These are phyloP conservation scores for Trichothecium sympodiale DNA, from an alignment of 2,329 filamentous ascomycete species.

Conservation along the genomic window DNA sequence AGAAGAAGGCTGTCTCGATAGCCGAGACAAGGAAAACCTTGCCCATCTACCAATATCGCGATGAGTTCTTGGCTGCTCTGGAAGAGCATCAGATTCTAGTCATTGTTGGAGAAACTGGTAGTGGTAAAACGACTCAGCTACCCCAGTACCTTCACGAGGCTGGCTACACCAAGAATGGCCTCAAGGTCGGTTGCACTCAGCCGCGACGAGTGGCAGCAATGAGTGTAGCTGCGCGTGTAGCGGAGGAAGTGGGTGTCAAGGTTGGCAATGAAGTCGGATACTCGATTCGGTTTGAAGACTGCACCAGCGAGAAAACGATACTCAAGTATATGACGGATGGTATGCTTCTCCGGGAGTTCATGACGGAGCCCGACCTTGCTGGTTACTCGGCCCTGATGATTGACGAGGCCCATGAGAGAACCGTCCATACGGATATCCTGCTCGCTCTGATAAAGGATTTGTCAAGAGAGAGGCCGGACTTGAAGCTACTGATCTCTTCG, in stretches of 20 bases:
- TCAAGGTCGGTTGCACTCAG: slow-evolving; percentile 88
- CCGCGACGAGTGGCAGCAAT: slow-evolving; percentile 92
- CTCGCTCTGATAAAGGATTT: slow-evolving; percentile 84
- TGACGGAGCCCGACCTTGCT: slow-evolving; percentile 75
- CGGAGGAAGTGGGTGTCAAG: slow-evolving; percentile 85
- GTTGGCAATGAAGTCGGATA: slow-evolving; percentile 91
- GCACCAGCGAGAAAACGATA: slow-evolving; percentile 80
- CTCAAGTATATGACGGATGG: slow-evolving; percentile 97
- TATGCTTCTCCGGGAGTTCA: slow-evolving; percentile 81
- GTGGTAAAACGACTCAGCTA: slow-evolving; percentile 90
- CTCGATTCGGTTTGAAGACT: slow-evolving; percentile 88
- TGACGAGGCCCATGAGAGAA: slow-evolving; percentile 93
- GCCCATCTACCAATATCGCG: slow-evolving; percentile 80
- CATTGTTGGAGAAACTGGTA: slow-evolving; percentile 89
- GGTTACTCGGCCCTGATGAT: slow-evolving; percentile 88
- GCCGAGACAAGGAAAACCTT: slow-evolving; percentile 84
- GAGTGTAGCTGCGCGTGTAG: slow-evolving; percentile 92
- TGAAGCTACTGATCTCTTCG: slow-evolving; percentile 86
- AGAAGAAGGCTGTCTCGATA: slow-evolving; percentile 78
- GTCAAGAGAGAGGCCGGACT: slow-evolving; percentile 66
- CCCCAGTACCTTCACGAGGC: slow-evolving; percentile 90
- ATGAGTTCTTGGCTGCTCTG: slow-evolving; percentile 80
- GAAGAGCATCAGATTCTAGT: slow-evolving; percentile 78
- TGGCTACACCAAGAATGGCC: slow-evolving; percentile 71
- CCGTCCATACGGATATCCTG: slow-evolving; percentile 81